These are phyloP conservation scores for Bassia scoparia DNA, from an alignment of 148 eudicot species.

Conservation along the genomic window DNA sequence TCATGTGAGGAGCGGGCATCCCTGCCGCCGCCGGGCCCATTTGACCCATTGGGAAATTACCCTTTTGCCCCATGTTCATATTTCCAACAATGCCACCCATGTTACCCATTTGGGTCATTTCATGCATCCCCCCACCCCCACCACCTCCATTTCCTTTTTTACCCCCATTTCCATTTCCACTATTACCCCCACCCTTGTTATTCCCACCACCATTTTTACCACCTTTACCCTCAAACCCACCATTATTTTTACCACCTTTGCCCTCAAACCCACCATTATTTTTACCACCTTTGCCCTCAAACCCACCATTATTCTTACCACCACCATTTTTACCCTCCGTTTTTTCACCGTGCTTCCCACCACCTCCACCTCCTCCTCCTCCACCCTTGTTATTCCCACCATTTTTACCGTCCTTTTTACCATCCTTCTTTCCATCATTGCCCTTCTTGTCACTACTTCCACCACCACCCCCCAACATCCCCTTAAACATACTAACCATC, in stretches of 20 bases:
- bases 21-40: conserved; percentile 60
- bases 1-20: conserved; percentile 36
- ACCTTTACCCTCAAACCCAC: conserved; percentile 3
- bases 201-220: conserved; percentile 16
- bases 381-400: conserved; percentile 26
- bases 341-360: too few relatives aligned
- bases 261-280: conserved; percentile 16
- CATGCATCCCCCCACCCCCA: conserved; percentile 37
- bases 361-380: conserved; percentile 25
- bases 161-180: too few relatives aligned
- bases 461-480: conserved; percentile 32
- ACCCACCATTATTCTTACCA: conserved; percentile 17
- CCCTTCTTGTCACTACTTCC: conserved; percentile 36
- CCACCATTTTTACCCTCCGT: background rate
- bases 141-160: conserved; percentile 30
- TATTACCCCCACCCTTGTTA: too few relatives aligned
- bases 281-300: background rate
- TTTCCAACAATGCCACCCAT: conserved; percentile 30
- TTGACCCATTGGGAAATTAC: conserved; percentile 41
- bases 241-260: conserved; percentile 9
- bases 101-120: conserved; percentile 20
- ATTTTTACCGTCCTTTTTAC: too few relatives aligned
- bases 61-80: conserved; percentile 44
- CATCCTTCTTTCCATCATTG: conserved; percentile 30
- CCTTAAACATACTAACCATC: conserved; percentile 26